Evolutionary conservation across 2,329 filamentous ascomycete genomes (phyloP), one percentile per base, ranked within the genome.

Genomic region (Furcasterigmium furcatum): DNA sequence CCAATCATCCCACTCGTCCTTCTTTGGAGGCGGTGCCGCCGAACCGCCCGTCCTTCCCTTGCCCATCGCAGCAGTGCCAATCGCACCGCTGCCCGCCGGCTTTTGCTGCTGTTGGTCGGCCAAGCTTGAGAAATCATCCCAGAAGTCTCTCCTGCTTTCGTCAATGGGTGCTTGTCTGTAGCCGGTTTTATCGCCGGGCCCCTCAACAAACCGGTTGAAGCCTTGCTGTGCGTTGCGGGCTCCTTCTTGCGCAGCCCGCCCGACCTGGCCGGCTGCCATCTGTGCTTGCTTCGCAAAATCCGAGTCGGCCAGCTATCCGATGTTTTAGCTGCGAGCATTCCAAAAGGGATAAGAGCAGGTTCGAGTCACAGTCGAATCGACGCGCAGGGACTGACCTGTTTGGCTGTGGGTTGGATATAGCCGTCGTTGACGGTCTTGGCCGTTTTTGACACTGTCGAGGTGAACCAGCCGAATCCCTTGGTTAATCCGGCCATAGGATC

Each of bases 391-490:
- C 76, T 50, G 74, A 91, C 87, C 80, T 91, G 88, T 61, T 89
- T 87, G 50, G 94, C 90, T 22, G 91, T 94, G 9, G 94, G 94
- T 68, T 95, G 91, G 44, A 99, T 89, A 69, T 90, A 96, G 27
- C 86, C 82, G 55, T 94, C 87, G 63, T 96, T 95, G 20, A 96
- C 86, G 14, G 82, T 88, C 74, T 95, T 95, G 30, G 91, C 94
- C 53, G 88, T 88, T 75, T 94, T 96, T 21, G 84, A 84, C 35
- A 97, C 90, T 12, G 89, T 91, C 27, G 82, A 87, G 16, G 90
- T 81, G 60, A 97, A 90, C 91, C 94, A 97, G 9, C 92, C 92
- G 58, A 97, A 95, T 0, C 92, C 88, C 68, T 95, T 96, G 22
- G 84, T 90, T 56, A 99, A 67, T 14, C 92, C 91, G 1, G 82